Conservation (phyloP, 495 filamentous ascomycete species). For the Xanthoparmelia taractica region DNA sequence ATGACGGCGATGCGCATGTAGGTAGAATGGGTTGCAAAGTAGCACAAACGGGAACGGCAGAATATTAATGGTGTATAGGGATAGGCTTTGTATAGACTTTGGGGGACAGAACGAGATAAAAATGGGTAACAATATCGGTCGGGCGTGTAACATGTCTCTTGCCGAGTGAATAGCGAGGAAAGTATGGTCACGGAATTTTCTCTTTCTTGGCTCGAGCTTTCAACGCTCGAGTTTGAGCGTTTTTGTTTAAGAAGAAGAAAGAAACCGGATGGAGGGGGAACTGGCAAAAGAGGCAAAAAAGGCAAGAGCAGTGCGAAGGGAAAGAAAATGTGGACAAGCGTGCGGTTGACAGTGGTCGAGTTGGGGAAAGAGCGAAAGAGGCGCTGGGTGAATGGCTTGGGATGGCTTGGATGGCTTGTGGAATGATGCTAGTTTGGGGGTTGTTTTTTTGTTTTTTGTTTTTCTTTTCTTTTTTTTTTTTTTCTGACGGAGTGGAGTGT, state of each 20-base stretch:
- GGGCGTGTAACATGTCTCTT: conserved; percentile 5
- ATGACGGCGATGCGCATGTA: conserved; percentile 4
- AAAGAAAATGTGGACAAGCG: conserved; percentile 4
- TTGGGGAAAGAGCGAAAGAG: conserved; percentile 7
- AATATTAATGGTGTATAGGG: conserved; percentile 3
- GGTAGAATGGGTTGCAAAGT: neutral
- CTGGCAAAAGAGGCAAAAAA: conserved; percentile 2
- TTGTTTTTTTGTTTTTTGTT: no score
- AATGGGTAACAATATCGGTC: conserved; percentile 2
- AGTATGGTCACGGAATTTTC: conserved; percentile 6
- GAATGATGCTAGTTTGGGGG: conserved; percentile 16
- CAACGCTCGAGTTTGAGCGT: conserved; percentile 18
- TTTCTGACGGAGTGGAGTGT: neutral
- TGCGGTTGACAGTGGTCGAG: conserved; percentile 5
- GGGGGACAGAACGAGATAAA: neutral
- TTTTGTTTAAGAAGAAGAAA: conserved; percentile 4
- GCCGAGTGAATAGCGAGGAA: conserved; percentile 4
- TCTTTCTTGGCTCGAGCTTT: conserved; percentile 10
- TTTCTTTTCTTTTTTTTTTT: no score
- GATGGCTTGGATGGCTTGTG: conserved; percentile 13
- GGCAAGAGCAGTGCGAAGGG: conserved; percentile 7
- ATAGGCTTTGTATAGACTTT: conserved; percentile 5
- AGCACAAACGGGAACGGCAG: neutral
- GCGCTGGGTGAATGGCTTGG: conserved; percentile 6
- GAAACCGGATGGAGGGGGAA: neutral